phyloP scores from a whole-genome alignment of 108 stramenopile genomes.

The Epithemia pelagica region DNA sequence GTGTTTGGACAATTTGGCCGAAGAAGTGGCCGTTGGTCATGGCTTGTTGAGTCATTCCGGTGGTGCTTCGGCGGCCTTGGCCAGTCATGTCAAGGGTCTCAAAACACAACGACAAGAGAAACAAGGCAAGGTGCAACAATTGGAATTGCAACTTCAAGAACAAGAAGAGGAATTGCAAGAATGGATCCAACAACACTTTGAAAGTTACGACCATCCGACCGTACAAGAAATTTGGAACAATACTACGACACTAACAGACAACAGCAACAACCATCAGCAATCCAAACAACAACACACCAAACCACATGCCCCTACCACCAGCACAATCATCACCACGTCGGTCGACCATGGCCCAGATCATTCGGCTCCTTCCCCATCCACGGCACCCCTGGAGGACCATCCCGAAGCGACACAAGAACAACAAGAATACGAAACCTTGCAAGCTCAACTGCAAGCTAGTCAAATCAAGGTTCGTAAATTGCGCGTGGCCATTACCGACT shows the following conservation, averaged over 20 bases:
- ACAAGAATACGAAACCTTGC: constrained; percentile 8
- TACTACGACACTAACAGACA: not conserved
- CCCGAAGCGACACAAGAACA: constrained; percentile 15
- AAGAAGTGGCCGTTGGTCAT: constrained; percentile 66
- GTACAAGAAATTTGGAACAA: not conserved
- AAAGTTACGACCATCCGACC: not conserved
- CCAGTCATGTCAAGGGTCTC: constrained; percentile 59
- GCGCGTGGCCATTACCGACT: constrained; percentile 58
- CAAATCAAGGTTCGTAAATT: constrained; percentile 55
- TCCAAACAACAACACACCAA: not conserved
- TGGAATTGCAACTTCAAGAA: constrained; percentile 17
- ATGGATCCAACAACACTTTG: constrained; percentile 14
- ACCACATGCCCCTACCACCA: not conserved
- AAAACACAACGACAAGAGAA: constrained; percentile 21
- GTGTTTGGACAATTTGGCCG: constrained; percentile 65
- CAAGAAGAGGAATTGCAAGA: constrained; percentile 56
- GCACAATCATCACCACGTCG: not conserved
- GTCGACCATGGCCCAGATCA: not conserved
- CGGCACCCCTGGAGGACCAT: not conserved
- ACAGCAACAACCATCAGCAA: constrained; percentile 21
- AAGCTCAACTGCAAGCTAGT: constrained; percentile 36
- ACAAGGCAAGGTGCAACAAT: constrained; percentile 26
- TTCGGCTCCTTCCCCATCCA: not conserved
- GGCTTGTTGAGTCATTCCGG: constrained; percentile 54
- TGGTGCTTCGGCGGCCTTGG: constrained; percentile 49